These are phyloP conservation scores for Leccinum brunneo-olivaceum DNA, from an alignment of 1,284 basidiomycete species.

Conservation along the genomic window DNA sequence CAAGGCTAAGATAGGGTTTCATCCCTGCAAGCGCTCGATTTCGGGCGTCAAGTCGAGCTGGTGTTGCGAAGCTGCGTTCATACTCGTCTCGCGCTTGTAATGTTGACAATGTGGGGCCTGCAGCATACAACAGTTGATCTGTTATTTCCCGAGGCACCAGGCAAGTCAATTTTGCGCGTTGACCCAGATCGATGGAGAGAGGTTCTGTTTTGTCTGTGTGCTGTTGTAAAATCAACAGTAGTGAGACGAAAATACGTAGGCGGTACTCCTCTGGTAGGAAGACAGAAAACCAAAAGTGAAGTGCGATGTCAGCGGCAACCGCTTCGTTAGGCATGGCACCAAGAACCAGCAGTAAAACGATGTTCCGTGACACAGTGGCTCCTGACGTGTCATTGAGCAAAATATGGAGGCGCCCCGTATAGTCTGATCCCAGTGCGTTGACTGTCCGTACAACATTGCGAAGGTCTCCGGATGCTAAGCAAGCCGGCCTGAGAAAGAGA, in stretches of 20 bases:
- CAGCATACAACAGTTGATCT: conserved; percentile 28
- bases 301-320: conserved; percentile 34
- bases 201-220: conserved; percentile 12
- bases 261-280: conserved; percentile 32
- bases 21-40: conserved; percentile 28
- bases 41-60: conserved; percentile 30
- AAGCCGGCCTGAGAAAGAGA: conserved; percentile 1
- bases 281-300: conserved; percentile 40
- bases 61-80: conserved; percentile 19
- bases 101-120: conserved; percentile 20
- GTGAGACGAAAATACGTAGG: conserved; percentile 14
- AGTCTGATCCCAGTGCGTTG: conserved; percentile 20
- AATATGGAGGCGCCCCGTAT: conserved; percentile 20
- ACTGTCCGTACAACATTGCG: conserved; percentile 21
- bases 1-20: conserved; percentile 35
- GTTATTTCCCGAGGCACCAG: conserved; percentile 26
- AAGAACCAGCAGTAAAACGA: conserved; percentile 34
- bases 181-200: conserved; percentile 17
- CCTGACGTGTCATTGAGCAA: conserved; percentile 33
- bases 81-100: conserved; percentile 20
- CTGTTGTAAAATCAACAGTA: conserved; percentile 15
- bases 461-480: conserved; percentile 19
- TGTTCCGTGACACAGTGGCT: conserved; percentile 28
- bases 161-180: conserved; percentile 19
- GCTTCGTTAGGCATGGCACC: conserved; percentile 24